Percentiles rank a stretch among this genome's conserved stretches.
Evolutionary conservation across 345 rosid genomes (phyloP).

Genomic region (Populus alba): DNA sequence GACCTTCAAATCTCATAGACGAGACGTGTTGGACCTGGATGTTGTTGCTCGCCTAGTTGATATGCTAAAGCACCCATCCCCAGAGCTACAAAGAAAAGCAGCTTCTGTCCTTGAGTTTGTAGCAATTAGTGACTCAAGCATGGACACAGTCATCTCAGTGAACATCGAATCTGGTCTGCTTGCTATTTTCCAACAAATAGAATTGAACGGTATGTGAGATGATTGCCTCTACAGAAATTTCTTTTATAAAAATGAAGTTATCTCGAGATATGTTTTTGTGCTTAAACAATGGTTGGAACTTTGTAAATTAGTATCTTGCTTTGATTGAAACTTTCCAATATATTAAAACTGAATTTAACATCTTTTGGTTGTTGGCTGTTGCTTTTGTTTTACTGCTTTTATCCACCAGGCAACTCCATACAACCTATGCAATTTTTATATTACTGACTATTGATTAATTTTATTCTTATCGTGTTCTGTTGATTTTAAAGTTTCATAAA

Average conservation of each 20-base stretch:
- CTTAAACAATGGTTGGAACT: neutral
- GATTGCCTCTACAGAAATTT: neutral
- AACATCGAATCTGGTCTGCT: slow-evolving; percentile 56
- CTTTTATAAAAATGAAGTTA: neutral
- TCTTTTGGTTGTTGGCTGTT: neutral
- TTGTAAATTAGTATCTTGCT: neutral
- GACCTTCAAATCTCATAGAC: slow-evolving; percentile 36
- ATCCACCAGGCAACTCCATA: neutral
- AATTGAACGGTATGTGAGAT: slow-evolving; percentile 47
- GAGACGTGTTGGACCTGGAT: slow-evolving; percentile 47
- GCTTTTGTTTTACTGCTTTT: neutral
- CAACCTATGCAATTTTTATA: too few species aligned
- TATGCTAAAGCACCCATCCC: slow-evolving; percentile 55
- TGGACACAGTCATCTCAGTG: slow-evolving; percentile 41
- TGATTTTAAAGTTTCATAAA: too few species aligned
- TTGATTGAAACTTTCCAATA: neutral
- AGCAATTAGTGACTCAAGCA: slow-evolving; percentile 39
- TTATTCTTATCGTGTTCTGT: too few species aligned
- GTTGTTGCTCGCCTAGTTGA: slow-evolving; percentile 53
- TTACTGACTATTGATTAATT: too few species aligned
- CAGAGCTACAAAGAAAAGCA: slow-evolving; percentile 60
- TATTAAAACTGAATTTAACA: too few species aligned
- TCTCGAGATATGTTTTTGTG: neutral
- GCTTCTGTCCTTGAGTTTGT: slow-evolving; percentile 67
- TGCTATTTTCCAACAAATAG: slow-evolving; percentile 56